These are phyloP conservation scores for Lactuca saligna DNA, from an alignment of 129 eudicot genomes.

Conservation along the genomic window DNA sequence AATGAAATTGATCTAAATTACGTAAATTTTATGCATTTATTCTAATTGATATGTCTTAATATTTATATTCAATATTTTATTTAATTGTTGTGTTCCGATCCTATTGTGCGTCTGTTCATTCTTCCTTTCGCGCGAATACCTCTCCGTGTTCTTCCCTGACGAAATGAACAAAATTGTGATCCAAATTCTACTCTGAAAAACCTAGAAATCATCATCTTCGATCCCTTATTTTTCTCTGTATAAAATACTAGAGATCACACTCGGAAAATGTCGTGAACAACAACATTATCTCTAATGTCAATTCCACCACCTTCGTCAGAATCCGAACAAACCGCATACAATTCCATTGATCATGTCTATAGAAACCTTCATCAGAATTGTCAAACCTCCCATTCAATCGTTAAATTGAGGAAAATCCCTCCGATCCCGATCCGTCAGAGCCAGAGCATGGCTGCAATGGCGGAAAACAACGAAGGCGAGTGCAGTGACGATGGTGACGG, in stretches of 20 bases:
- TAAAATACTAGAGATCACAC: conserved; percentile 13
- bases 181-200: conserved; percentile 18
- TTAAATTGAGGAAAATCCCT: conserved; percentile 63
- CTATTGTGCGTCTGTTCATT: neutral
- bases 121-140: conserved; percentile 53
- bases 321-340: conserved; percentile 34
- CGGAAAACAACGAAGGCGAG: conserved; percentile 25
- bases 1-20: neutral
- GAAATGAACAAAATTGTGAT: conserved; percentile 11
- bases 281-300: conserved; percentile 43
- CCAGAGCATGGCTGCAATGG: conserved; percentile 33
- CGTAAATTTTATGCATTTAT: neutral
- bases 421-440: conserved; percentile 62
- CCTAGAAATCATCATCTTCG: conserved; percentile 24
- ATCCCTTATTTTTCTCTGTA: neutral
- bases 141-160: conserved; percentile 34
- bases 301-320: conserved; percentile 38
- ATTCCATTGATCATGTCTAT: conserved; percentile 40
- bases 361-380: conserved; percentile 37
- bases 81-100: neutral
- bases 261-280: conserved; percentile 17
- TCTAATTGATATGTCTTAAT: neutral
- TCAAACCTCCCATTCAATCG: conserved; percentile 45
- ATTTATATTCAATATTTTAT: too few species aligned
- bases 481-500: conserved; percentile 18